Percentiles rank a stretch among this genome's conserved stretches.
These are phyloP conservation scores for Biscogniauxia sp. DNA, from an alignment of 2,329 filamentous ascomycete genomes.

Conservation along the genomic window DNA sequence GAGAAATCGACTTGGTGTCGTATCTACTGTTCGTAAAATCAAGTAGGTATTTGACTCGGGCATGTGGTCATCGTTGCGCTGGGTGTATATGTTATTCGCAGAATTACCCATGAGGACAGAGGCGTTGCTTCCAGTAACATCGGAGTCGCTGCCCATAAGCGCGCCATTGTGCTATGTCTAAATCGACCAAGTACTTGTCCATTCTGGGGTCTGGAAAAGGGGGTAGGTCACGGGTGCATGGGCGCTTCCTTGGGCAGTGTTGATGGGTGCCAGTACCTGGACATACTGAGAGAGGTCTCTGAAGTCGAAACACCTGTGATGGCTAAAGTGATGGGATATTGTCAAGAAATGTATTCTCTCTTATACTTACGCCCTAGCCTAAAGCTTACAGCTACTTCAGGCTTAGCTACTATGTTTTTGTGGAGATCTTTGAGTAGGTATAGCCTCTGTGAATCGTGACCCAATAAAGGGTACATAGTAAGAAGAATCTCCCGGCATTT, in stretches of 20 bases:
- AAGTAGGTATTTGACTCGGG: conserved; percentile 41
- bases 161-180: conserved; percentile 38
- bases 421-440: neutral
- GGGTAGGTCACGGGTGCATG: conserved; percentile 27
- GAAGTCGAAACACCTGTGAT: conserved; percentile 50
- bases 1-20: conserved; percentile 39
- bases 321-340: conserved; percentile 40
- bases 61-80: conserved; percentile 35
- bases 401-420: too few relatives aligned
- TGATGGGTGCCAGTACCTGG: conserved; percentile 27
- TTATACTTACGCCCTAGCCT: too few relatives aligned
- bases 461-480: neutral
- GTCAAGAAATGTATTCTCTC: too few relatives aligned
- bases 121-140: conserved; percentile 30
- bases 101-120: conserved; percentile 39
- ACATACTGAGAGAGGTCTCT: conserved; percentile 41
- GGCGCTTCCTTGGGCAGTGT: conserved; percentile 26
- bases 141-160: conserved; percentile 21
- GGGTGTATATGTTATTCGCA: conserved; percentile 44
- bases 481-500: neutral
- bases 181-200: conserved; percentile 32
- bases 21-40: conserved; percentile 46
- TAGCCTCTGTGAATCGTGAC: neutral
- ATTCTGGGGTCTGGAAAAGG: conserved; percentile 31
- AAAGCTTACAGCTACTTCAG: too few relatives aligned